These are phyloP conservation scores for Drosera spatulata DNA, from an alignment of 179 eudicot genomes.

Conservation along the genomic window DNA sequence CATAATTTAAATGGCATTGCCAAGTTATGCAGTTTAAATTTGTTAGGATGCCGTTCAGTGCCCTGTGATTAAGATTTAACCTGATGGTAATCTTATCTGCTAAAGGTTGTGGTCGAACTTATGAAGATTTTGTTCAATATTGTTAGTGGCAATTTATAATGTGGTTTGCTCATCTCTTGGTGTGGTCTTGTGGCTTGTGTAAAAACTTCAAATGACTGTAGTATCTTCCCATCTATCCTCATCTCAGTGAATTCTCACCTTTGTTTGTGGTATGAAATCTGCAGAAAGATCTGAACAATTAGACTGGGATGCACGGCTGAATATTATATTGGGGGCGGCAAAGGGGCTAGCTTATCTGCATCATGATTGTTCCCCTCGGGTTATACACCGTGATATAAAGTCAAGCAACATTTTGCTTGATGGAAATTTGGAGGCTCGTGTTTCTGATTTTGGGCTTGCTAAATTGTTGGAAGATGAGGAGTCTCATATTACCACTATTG, in stretches of 20 bases:
- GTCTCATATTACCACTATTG: constrained; percentile 92
- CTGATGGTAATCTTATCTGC: not conserved
- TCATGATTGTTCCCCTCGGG: constrained; percentile 88
- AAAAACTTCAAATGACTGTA: too few relatives aligned
- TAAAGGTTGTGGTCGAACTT: too few relatives aligned
- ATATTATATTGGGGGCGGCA: constrained; percentile 30
- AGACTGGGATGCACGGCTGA: constrained; percentile 75
- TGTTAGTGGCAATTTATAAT: too few relatives aligned
- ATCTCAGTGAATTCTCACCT: not conserved
- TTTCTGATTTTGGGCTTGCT: constrained; percentile 89
- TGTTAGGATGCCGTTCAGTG: not conserved
- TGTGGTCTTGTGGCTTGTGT: too few relatives aligned
- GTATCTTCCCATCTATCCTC: not conserved
- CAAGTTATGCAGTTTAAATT: not conserved
- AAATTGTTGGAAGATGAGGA: constrained; percentile 85
- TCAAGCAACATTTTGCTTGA: constrained; percentile 92
- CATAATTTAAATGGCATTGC: not conserved
- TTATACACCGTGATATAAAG: constrained; percentile 87
- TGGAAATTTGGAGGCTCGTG: constrained; percentile 81
- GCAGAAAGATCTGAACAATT: constrained; percentile 71
- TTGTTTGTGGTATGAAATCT: not conserved
- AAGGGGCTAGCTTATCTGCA: constrained; percentile 51
- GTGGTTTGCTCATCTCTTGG: too few relatives aligned
- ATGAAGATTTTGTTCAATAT: too few relatives aligned
- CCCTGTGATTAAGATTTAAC: not conserved